Evolutionary conservation across 805 yeast species (phyloP).

Genomic region (Saccharomycodes ludwigii): DNA sequence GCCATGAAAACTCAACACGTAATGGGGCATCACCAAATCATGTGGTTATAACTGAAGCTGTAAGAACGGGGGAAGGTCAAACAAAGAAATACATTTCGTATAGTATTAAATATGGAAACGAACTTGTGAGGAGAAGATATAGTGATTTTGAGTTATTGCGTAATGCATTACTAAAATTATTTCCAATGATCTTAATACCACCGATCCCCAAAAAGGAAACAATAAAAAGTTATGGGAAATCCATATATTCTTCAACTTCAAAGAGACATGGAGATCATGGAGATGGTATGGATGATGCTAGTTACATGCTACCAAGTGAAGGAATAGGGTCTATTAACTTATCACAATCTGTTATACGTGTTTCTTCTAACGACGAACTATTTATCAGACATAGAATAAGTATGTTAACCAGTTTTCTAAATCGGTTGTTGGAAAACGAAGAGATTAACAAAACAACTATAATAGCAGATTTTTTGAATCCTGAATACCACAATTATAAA

Average conservation of each 20-base stretch:
- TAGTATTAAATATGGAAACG: conserved; percentile 46
- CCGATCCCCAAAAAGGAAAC: conserved; percentile 85
- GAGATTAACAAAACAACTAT: conserved; percentile 22
- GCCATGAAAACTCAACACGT: too few species aligned
- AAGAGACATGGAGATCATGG: conserved; percentile 7
- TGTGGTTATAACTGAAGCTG: conserved; percentile 17
- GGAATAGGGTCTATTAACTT: conserved; percentile 20
- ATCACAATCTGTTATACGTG: conserved; percentile 19
- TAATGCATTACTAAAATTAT: conserved; percentile 51
- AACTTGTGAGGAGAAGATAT: conserved; percentile 64
- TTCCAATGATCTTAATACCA: conserved; percentile 76
- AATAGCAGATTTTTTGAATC: conserved; percentile 22
- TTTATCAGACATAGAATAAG: conserved; percentile 25
- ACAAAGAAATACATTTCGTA: conserved; percentile 45
- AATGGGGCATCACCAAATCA: too few species aligned
- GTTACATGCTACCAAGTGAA: conserved; percentile 18
- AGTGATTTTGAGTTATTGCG: conserved; percentile 85
- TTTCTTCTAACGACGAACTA: conserved; percentile 20
- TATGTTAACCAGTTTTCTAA: conserved; percentile 22
- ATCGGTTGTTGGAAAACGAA: conserved; percentile 16
- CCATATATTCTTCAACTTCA: conserved; percentile 19
- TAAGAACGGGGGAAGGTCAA: conserved; percentile 21
- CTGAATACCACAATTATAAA: conserved; percentile 21
- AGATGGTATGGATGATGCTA: neutral
- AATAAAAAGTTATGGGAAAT: conserved; percentile 21